Conservation (phyloP, 129 eudicot genomes). For the Centaurea solstitialis region DNA sequence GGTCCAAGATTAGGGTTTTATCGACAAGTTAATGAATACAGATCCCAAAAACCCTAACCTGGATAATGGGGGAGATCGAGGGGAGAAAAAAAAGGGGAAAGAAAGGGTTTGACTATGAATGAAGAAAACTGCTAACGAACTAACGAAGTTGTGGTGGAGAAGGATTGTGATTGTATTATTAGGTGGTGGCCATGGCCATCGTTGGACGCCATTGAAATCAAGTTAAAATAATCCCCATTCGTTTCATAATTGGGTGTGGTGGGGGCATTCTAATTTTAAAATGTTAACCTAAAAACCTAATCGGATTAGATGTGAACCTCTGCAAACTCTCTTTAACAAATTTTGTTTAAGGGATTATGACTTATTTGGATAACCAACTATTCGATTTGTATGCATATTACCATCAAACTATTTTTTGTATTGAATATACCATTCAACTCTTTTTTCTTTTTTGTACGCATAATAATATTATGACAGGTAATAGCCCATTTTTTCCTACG, state of each 20-base stretch:
- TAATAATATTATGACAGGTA: no score
- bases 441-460: no score
- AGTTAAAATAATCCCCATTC: neutral
- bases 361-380: no score
- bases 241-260: neutral
- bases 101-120: slow-evolving; percentile 9
- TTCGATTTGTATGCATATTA: no score
- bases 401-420: no score
- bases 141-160: slow-evolving; percentile 17
- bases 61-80: neutral
- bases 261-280: no score
- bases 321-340: no score
- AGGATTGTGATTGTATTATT: neutral
- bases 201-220: slow-evolving; percentile 8
- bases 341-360: no score
- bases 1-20: slow-evolving; percentile 34
- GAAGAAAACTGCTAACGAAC: slow-evolving; percentile 14
- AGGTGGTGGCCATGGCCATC: slow-evolving; percentile 7
- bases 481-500: no score
- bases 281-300: neutral
- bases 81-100: neutral
- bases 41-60: slow-evolving; percentile 45
- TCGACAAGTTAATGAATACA: slow-evolving; percentile 15
- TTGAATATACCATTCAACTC: no score
- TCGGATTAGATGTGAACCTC: neutral